Evolutionary conservation across 306 rosid genomes (phyloP), one percentile per base, ranked within the genome.

Genomic region (Prunus davidiana): DNA sequence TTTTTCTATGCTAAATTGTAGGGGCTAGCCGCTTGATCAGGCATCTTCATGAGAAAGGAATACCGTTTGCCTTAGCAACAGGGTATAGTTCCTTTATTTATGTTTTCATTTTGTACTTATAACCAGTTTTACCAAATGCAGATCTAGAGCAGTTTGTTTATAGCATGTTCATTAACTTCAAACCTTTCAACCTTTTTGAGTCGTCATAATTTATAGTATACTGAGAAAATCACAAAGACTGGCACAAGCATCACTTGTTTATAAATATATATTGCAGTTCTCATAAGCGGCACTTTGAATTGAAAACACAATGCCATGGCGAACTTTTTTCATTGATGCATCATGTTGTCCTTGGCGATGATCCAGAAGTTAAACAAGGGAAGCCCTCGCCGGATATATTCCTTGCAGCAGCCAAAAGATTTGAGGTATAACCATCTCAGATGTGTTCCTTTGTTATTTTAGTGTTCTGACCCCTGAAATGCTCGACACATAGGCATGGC

Each of bases 281-380:
- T 82, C 90, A 88, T 76, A 85, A 58, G 87, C 85, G 81, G 57
- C 97, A 95, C 84, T 95, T 92, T 82, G 89, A 87, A 83, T 80
- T 92, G 87, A 95, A 95, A 89, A 92, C 97, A 60, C 92, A 90
- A 76, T 82, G 78, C 73, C 97, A 95, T 73, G 80, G 85, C 34
- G 97, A 90, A 76, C 34, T 88, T 16, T 95, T 92, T 78, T 83
- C 96, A 24, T 82, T 92, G 84, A 90, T 95, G 97, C 95, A 92
- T 84, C 99, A 92, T 84, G 54, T 86, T 75, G 97, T 92, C 78
- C 90, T 89, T 67, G 97, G 98, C 20, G 97, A 94, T 79, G 98
- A 94, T 80, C 97, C 96, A 6, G 97, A 92, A 87, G 97, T 95
- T 71, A 95, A 90, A 84, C 86, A 92, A 77, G 97, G 99, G 27